These are phyloP conservation scores for Pseudovirgaria hyperparasitica DNA, from an alignment of 2,329 filamentous ascomycete genomes.

Conservation along the genomic window DNA sequence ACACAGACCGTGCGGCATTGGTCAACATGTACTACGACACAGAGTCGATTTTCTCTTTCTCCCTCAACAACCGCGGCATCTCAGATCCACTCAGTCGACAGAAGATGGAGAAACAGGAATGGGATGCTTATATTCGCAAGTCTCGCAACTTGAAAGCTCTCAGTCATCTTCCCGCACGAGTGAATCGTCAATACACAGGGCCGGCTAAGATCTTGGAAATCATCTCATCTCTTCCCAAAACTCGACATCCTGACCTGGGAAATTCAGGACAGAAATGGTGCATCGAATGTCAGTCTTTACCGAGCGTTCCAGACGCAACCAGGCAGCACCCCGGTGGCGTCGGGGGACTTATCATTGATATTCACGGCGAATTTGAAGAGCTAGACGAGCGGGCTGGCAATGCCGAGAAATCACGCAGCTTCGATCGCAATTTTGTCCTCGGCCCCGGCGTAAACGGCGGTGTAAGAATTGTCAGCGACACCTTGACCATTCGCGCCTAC, in stretches of 20 bases:
- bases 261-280: conserved; percentile 60
- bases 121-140: conserved; percentile 63
- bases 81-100: conserved; percentile 26
- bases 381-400: conserved; percentile 43
- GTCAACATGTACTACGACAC: conserved; percentile 61
- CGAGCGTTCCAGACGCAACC: conserved; percentile 56
- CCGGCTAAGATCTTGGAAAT: conserved; percentile 49
- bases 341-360: conserved; percentile 62
- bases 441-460: conserved; percentile 57
- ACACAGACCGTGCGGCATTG: conserved; percentile 54
- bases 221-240: conserved; percentile 60
- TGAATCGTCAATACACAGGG: conserved; percentile 55
- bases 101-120: conserved; percentile 39
- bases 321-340: conserved; percentile 53
- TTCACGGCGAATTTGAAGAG: conserved; percentile 81
- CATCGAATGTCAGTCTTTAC: conserved; percentile 66
- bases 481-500: conserved; percentile 60
- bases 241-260: conserved; percentile 60
- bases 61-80: conserved; percentile 52
- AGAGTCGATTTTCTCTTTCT: conserved; percentile 61
- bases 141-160: conserved; percentile 69
- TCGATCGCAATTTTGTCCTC: conserved; percentile 69
- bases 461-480: conserved; percentile 68
- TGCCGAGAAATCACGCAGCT: conserved; percentile 53
- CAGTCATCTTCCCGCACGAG: conserved; percentile 44